Base-by-base conservation (phyloP, 2,329 filamentous ascomycete species). In the Metarhizium sp. region DNA sequence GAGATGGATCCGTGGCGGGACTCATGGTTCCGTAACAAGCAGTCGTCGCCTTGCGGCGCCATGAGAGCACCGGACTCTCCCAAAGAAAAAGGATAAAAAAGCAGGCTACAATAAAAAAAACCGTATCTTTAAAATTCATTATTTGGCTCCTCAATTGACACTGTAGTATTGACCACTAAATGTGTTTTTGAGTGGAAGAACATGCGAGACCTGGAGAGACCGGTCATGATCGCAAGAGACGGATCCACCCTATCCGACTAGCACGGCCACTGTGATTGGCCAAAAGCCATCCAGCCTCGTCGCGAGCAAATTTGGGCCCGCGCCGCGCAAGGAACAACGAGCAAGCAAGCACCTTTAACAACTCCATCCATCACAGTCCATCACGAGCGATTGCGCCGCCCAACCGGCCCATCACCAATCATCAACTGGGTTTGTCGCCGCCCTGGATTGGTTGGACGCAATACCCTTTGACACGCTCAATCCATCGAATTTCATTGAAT, bases 291-390 rank as follows among this genome's bases (percentile, higher is more conserved):
- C 53, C 61, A 67, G 64, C 66, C 68, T 69, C 59, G 68, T 70
- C 67, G 68, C 69, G 69, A 70, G 55, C 63, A 70, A 69, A 65
- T 71, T 70, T 69, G 66, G 69, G 62, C 62, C 63, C 61, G 62
- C 61, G 64, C 59, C 60, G 55, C 48, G 59, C 56, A 58, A 57
- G 59, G 49, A 51, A 11, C 7, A 34, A 11, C 32, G 32, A 34
- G 32, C 51, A 13, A 40, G 51, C 18, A 38, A 47, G 30, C 59
- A 56, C 54, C 52, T 62, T 36, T 38, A 34, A 30, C 51, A 51
- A 56, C 55, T 53, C 47, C 38, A 51, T 42, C 47, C 52, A 52
- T 58, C 53, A 43, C 38, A 30, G 25, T 49, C 51, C 55, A 58
- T 59, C 54, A 55, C 55, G 45, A 54, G 51, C 49, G 46, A 40